phyloP scores from a whole-genome alignment of 179 eudicot genomes.

The Beta lomatogona region DNA sequence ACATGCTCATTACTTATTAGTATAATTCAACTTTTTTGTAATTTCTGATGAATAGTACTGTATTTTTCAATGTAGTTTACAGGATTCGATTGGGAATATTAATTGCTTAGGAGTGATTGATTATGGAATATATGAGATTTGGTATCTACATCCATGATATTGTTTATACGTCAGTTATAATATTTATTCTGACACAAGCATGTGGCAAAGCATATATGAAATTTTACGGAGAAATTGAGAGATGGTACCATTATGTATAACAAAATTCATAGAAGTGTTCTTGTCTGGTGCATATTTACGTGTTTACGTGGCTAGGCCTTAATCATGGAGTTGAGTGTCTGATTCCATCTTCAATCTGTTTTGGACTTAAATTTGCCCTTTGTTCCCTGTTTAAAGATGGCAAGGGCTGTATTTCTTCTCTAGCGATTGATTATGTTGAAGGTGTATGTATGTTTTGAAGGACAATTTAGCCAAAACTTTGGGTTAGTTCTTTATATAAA shows the following conservation, averaged over 20 bases:
- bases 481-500: no score
- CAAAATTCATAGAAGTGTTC: not conserved
- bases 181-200: not conserved
- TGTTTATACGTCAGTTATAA: not conserved
- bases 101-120: not conserved
- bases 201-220: not conserved
- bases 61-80: conserved; percentile 15
- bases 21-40: not conserved
- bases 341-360: no score
- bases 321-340: no score
- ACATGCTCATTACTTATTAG: conserved; percentile 1
- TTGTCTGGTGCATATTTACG: no score
- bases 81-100: conserved; percentile 12
- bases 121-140: not conserved
- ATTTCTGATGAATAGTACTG: conserved; percentile 16
- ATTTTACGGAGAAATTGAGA: not conserved
- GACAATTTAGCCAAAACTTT: no score
- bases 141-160: not conserved
- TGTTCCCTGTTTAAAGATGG: no score
- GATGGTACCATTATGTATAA: not conserved
- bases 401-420: no score
- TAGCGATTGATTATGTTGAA: no score
- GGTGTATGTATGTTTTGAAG: no score
- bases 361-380: no score
- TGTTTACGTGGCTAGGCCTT: no score